Evolutionary conservation across 768 basidiomycete species (phyloP), one percentile per base, ranked within the genome.

Genomic region (Boletales sp.): DNA sequence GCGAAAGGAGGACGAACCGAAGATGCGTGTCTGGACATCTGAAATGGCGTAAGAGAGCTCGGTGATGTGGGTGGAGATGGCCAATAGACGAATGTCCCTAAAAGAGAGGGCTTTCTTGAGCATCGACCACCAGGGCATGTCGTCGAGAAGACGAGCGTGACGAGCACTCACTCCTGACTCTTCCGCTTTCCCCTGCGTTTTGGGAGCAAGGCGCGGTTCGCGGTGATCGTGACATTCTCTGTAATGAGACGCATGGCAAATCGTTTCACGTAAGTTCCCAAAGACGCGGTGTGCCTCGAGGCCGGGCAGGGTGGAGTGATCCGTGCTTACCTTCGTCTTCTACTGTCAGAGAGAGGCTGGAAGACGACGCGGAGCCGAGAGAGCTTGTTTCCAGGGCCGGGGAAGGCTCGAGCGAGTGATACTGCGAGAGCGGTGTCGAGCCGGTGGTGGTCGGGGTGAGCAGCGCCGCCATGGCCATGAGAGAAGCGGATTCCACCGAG

Each of bases 21-120:
- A 93, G 66, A 93, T 91, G 60, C 90, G 86, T 44, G 90, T 90
- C 69, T 93, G 89, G 31, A 93, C 89, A 68, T 93, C 90, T 15
- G 89, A 91, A 52, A 93, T 85, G 56, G 81, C 81, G 63, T 90
- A 93, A 5, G 87, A 88, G 39, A 92, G 77, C 64, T 93, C 90
- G 12, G 90, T 92, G 60, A 93, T 89, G 63, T 86, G 87, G 0
- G 89, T 87, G 31, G 88, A 90, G 59, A 90, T 73, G 35, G 89
- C 87, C 36, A 92, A 71, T 41, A 90, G 64, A 48, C 81, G 86
- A 39, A 93, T 74, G 64, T 91, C 86, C 48, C 87, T 91, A 70
- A 44, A 47, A 41, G 50, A 64, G 46, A 65, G 44, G 8, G 49
- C 62, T 41, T 49, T 66, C 58, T 57, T 66, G 7, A 62, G 51